Evolutionary conservation across 139 green algal species (phyloP), one percentile per base, ranked within the genome.

Genomic region (Volvox reticuliferus): DNA sequence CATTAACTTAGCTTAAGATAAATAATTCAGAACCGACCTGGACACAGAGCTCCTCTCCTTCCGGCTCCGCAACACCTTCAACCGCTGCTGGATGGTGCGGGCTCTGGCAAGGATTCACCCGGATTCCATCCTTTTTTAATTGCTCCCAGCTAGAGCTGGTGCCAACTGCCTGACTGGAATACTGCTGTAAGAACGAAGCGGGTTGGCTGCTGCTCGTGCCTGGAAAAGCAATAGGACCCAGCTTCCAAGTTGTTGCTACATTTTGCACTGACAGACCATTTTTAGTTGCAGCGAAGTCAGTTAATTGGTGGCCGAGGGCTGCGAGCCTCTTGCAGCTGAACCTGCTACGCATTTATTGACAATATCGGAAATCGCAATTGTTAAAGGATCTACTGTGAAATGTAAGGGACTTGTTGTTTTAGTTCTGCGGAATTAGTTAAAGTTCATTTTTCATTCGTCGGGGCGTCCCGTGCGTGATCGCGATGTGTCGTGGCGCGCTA

Each of bases 41-140:
- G 24, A 98, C 94, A 6, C 88, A 91, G 30, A 96, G 22, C 89
- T 97, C 95, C 30, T 89, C 78, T 24, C 76, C 92, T 1, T 95
- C 93, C 1, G 93, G 92, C 36, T 88, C 37, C 12, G 97, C 94
- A 14, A 95, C 93, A 28, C 90, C 96, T 26, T 94, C 76, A 1
- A 87, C 92, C 0, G 95, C 95, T 5, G 95, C 94, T 20, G 97
- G 97, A 88, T 98, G 97, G 30, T 97, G 90, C 85, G 87, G 92
- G 28, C 61, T 92, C 91, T 97, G 97, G 94, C 97, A 98, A 0
- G 96, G 96, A 82, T 98, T 98, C 0, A 89, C 85, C 26, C 1
- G 6, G 0, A 73, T 14, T 14, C 85, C 85, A 30, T 89, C 65
- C 17, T 22, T 44, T 17, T 61, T 65, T 22, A 89, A 50, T 50